A percentile compares a stretch with the other conserved stretches of the same genome.
phyloP scores from a whole-genome alignment of 768 basidiomycete genomes.

The Lentinus brumalis region DNA sequence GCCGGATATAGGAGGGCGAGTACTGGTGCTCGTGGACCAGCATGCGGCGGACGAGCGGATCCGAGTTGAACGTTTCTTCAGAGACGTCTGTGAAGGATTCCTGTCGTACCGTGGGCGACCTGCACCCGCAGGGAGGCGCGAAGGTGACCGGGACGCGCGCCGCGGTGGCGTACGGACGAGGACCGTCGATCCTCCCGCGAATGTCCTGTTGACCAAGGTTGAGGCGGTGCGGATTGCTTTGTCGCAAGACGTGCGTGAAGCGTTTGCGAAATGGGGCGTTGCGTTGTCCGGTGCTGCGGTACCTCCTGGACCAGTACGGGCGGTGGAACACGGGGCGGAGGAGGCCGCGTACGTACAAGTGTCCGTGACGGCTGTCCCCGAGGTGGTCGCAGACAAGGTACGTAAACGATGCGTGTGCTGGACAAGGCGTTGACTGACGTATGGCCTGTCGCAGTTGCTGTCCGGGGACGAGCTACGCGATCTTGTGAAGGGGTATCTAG shows the following conservation, averaged over 20 bases:
- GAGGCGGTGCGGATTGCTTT: slow-evolving; percentile 57
- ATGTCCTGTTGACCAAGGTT: slow-evolving; percentile 64
- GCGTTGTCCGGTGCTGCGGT: slow-evolving; percentile 44
- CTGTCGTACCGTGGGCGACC: slow-evolving; percentile 32
- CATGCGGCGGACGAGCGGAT: slow-evolving; percentile 98
- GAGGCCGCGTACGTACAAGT: slow-evolving; percentile 62
- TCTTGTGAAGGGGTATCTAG: slow-evolving; percentile 73
- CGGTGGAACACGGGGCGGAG: slow-evolving; percentile 19
- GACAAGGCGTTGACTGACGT: slow-evolving; percentile 14
- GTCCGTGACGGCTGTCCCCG: slow-evolving; percentile 62
- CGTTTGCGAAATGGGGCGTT: slow-evolving; percentile 74
- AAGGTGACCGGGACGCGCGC: slow-evolving; percentile 20
- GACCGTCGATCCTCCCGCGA: slow-evolving; percentile 54
- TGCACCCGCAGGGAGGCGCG: not conserved
- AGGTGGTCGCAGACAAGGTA: slow-evolving; percentile 71
- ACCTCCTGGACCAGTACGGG: slow-evolving; percentile 17
- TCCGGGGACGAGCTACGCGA: slow-evolving; percentile 72
- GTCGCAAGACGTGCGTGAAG: slow-evolving; percentile 42
- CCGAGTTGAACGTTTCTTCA: slow-evolving; percentile 83
- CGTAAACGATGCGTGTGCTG: slow-evolving; percentile 21
- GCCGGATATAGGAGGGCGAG: slow-evolving; percentile 21
- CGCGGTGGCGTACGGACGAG: slow-evolving; percentile 34
- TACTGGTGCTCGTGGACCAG: slow-evolving; percentile 87
- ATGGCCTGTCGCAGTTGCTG: slow-evolving; percentile 48
- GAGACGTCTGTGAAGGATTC: slow-evolving; percentile 72